These are phyloP conservation scores for Lignosus rhinocerotis DNA, from an alignment of 1,284 basidiomycete species.

Conservation along the genomic window DNA sequence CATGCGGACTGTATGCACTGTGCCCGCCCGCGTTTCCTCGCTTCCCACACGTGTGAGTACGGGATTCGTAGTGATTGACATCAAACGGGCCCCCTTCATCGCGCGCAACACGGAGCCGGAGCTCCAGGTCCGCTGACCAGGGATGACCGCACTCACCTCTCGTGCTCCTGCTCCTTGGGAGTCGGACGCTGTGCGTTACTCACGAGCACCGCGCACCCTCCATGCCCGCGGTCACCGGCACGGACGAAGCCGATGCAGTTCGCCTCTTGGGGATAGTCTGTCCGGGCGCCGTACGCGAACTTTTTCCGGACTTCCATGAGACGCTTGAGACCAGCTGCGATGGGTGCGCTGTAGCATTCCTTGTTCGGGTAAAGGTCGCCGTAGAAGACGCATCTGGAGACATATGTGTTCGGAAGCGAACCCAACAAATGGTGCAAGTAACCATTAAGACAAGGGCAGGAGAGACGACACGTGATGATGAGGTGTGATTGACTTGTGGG, in stretches of 20 bases:
- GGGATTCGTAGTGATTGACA: no score
- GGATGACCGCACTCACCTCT: background rate
- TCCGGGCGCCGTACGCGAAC: conserved; percentile 62
- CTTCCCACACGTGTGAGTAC: conserved; percentile 6
- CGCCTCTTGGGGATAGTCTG: conserved; percentile 56
- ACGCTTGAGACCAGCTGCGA: conserved; percentile 48
- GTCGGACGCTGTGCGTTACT: conserved; percentile 49
- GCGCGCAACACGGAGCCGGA: background rate
- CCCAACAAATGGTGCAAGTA: background rate
- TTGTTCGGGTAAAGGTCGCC: conserved; percentile 82
- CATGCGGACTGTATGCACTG: conserved; percentile 54
- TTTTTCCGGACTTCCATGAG: conserved; percentile 61
- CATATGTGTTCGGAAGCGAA: background rate
- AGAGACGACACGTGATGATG: background rate
- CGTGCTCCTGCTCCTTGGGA: no score
- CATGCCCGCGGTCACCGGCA: conserved; percentile 48
- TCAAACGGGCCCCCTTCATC: background rate
- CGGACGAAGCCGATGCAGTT: conserved; percentile 79
- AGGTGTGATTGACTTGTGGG: conserved; percentile 7
- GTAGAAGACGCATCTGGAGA: conserved; percentile 82
- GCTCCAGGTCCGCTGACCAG: background rate
- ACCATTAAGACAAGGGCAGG: background rate
- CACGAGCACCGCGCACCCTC: conserved; percentile 65
- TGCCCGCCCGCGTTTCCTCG: background rate
- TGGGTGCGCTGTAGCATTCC: conserved; percentile 61